Evolutionary conservation across 148 eudicot genomes (phyloP).

Genomic region (Rhododendron ferrugineum): DNA sequence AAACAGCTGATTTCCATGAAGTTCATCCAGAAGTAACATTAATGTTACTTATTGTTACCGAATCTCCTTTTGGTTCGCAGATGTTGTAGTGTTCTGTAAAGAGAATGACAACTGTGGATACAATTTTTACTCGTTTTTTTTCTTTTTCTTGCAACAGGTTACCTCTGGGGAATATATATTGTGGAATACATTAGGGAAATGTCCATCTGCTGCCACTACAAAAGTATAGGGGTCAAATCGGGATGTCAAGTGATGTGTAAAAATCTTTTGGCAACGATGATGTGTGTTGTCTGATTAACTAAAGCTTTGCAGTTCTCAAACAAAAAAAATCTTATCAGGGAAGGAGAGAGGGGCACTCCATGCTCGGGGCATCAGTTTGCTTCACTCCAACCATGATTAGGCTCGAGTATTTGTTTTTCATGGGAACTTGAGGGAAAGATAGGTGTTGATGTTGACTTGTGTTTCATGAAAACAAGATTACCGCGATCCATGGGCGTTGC

Average conservation of each 20-base stretch:
- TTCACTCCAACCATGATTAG: not conserved
- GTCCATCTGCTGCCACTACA: constrained; percentile 74
- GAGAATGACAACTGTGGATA: not conserved
- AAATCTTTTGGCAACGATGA: not conserved
- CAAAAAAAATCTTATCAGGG: not conserved
- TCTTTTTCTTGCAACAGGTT: constrained; percentile 14
- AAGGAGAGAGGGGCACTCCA: not conserved
- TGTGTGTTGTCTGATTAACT: not conserved
- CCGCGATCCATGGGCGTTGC: not conserved
- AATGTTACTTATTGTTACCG: not conserved
- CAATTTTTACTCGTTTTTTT: constrained; percentile 1
- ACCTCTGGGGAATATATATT: constrained; percentile 64
- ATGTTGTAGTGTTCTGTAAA: not conserved
- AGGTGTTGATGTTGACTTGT: not conserved
- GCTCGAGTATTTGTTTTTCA: not conserved
- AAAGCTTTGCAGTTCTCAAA: not conserved
- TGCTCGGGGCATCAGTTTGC: not conserved
- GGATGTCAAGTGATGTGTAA: not conserved
- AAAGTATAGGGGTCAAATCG: constrained; percentile 11
- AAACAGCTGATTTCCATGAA: not conserved
- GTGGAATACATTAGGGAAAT: constrained; percentile 98
- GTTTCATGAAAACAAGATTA: not conserved
- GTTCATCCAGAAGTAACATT: not conserved
- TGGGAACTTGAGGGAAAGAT: not conserved
- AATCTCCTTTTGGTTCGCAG: not conserved